Percentiles rank a stretch among this genome's conserved stretches.
phyloP scores from a whole-genome alignment of 2,329 filamentous ascomycete species.

The Didymella glomerata region DNA sequence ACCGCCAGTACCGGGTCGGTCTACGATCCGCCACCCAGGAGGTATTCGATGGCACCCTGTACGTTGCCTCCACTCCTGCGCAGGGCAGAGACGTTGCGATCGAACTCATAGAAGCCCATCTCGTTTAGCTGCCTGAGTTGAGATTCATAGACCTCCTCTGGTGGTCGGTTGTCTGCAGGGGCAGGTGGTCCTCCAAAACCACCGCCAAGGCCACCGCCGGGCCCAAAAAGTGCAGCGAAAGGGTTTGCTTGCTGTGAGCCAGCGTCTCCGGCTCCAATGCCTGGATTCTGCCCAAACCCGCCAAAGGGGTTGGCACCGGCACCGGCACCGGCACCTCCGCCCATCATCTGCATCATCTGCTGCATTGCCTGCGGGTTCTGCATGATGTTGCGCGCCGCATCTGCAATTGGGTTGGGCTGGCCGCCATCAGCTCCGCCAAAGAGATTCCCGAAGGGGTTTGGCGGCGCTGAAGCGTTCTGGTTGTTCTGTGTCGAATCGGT shows the following conservation, averaged over 20 bases:
- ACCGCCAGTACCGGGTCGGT: conserved; percentile 13
- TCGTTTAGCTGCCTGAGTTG: conserved; percentile 95
- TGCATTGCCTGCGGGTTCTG: conserved; percentile 67
- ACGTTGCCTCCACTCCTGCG: conserved; percentile 91
- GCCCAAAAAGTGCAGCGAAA: conserved; percentile 55
- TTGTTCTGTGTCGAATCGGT: conserved; percentile 32
- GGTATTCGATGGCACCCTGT: conserved; percentile 84
- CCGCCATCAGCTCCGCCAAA: conserved; percentile 57
- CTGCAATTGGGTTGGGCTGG: conserved; percentile 60
- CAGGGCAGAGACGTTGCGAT: conserved; percentile 87
- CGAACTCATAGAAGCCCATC: conserved; percentile 99
- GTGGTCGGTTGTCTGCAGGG: conserved; percentile 82
- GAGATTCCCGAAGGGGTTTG: conserved; percentile 56
- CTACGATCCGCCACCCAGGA: conserved; percentile 55
- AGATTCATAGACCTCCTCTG: conserved; percentile 90
- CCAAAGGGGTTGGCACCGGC: conserved; percentile 48
- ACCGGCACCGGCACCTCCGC: conserved; percentile 55
- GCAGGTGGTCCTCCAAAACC: conserved; percentile 49
- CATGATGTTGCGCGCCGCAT: conserved; percentile 58
- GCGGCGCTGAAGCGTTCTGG: conserved; percentile 38
- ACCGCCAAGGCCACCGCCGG: conserved; percentile 54
- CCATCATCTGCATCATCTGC: conserved; percentile 63
- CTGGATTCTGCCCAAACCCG: conserved; percentile 58
- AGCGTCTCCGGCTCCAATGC: conserved; percentile 43
- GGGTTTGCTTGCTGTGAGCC: conserved; percentile 43